These are phyloP conservation scores for Picochlorum sp. DNA, from an alignment of 139 green algal genomes.

Conservation along the genomic window DNA sequence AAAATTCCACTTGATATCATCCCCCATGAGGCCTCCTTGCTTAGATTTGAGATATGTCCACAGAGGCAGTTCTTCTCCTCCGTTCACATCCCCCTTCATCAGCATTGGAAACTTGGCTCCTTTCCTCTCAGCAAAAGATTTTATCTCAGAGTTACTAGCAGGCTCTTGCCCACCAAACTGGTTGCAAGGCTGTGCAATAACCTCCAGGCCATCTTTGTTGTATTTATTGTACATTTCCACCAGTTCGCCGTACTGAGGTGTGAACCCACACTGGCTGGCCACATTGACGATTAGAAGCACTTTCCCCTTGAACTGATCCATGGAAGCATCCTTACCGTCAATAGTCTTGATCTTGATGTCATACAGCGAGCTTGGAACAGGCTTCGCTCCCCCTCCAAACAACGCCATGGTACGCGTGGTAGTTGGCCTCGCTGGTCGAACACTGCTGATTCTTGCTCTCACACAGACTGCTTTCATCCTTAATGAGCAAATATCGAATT, in stretches of 20 bases:
- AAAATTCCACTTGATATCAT: slow-evolving; percentile 55
- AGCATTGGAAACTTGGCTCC: slow-evolving; percentile 48
- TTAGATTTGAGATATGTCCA: slow-evolving; percentile 52
- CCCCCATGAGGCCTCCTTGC: slow-evolving; percentile 42
- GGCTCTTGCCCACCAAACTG: slow-evolving; percentile 72
- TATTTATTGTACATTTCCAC: slow-evolving; percentile 63
- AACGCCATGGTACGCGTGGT: slow-evolving; percentile 4
- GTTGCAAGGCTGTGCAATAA: slow-evolving; percentile 72
- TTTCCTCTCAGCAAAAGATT: slow-evolving; percentile 50
- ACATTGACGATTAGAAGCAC: slow-evolving; percentile 63
- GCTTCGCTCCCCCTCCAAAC: slow-evolving; percentile 6
- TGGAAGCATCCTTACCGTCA: slow-evolving; percentile 30
- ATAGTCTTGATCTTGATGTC: slow-evolving; percentile 11
- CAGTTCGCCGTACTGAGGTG: slow-evolving; percentile 47
- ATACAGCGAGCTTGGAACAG: not conserved
- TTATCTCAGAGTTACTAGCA: slow-evolving; percentile 50
- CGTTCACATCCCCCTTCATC: slow-evolving; percentile 61
- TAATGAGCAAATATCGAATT: too few species aligned
- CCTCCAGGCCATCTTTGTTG: slow-evolving; percentile 42
- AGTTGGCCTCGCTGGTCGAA: too few species aligned
- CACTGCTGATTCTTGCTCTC: too few species aligned
- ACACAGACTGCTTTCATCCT: too few species aligned
- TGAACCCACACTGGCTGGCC: slow-evolving; percentile 38
- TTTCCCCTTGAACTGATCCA: slow-evolving; percentile 47
- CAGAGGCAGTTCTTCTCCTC: slow-evolving; percentile 18